Base-by-base conservation (phyloP, 768 basidiomycete species). In the Stropharia rugosoannulata region DNA sequence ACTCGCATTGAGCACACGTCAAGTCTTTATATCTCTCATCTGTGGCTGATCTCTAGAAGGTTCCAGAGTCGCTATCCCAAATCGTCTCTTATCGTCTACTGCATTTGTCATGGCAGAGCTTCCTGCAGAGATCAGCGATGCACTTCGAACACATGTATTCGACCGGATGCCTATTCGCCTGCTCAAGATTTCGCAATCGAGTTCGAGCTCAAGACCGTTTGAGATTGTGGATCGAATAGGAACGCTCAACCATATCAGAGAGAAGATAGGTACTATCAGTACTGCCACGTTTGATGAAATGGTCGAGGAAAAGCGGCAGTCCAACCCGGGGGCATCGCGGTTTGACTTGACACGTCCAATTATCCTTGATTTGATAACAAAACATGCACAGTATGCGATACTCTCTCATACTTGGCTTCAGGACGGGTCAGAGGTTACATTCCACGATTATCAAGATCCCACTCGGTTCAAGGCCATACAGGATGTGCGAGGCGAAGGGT, bases 321-420 rank as follows among this genome's bases (percentile, higher is more conserved):
- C n/a, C n/a, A 8, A 39, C 3, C 38, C 38, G 16, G 32, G 29
- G 4, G 39, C 50, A 37, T 42, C 50, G 7, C 27, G 19, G 12
- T 41, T 42, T 27, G 39, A 39, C 11, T 16, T 51, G 12, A 51
- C 39, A 40, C 50, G 50, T 22, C n/a, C 29, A 27, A 37, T 51
- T 25, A 51, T 51, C 40, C 40, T 40, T 8, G 50, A 42, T 1
- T 25, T 51, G 22, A 12, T 51, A 12, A 6, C 39, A 4, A 52
- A 44, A 52, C 19, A 52, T 44, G 32, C 42, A 13, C 25, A 35
- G 6, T 52, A 52, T 16, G 32, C 41, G 2, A 44, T 52, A 36
- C 32, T 52, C 11, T 52, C 51, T 2, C 51, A 52, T 11, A 52
- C 51, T 13, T 52, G 51, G 51, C 42, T 52, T 7, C 51, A 52